Base-by-base conservation (phyloP, 2,329 filamentous ascomycete species). In the Fusarium algeriense region DNA sequence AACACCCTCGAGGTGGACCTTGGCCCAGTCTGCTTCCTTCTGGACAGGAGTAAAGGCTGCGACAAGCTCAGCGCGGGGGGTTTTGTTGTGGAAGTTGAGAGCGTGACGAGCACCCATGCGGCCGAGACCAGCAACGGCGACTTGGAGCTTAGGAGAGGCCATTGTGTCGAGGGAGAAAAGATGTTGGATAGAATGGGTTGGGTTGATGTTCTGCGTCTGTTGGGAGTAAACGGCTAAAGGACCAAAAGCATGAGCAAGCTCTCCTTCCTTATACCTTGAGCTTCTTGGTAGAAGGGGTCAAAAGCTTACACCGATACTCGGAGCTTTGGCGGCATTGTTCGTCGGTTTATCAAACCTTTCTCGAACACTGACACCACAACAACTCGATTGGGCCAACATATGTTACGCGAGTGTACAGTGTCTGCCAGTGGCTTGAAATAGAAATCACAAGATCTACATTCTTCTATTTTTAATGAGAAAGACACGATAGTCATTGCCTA, bases 21-120 rank as follows among this genome's bases (percentile, higher is more conserved):
- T 65, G 30, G 74, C 74, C 74, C 74, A 76, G 9, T 75, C 73
- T 8, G 69, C 74, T 38, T 76, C 74, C 52, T 73, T 70, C 23
- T 73, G 71, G 7, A 70, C 64, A 32, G 74, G 74, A 41, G 73
- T 76, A 32, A 76, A 76, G 41, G 69, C 74, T n/a, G 74, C 74
- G 4, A 75, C 73, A 37, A 76, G 73, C 54, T 76, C 64, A 41
- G 69, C 69, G 10, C 74, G 74, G 20, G 74, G 74, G 20, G 73
- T 73, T 41, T 73, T 52, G 61, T 75, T 69, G 63, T 74, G 69
- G 45, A 76, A 75, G 65, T 75, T 76, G 58, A 75, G 73, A 53
- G 74, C 74, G 40, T 76, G 74, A 14, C 74, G 74, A 64, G 73
- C 74, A 23, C 74, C 74, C 74, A 76, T 76, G 20, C 74, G 74